Base-by-base conservation (phyloP, 495 filamentous ascomycete genomes). In the Aspergillus cristatus region DNA sequence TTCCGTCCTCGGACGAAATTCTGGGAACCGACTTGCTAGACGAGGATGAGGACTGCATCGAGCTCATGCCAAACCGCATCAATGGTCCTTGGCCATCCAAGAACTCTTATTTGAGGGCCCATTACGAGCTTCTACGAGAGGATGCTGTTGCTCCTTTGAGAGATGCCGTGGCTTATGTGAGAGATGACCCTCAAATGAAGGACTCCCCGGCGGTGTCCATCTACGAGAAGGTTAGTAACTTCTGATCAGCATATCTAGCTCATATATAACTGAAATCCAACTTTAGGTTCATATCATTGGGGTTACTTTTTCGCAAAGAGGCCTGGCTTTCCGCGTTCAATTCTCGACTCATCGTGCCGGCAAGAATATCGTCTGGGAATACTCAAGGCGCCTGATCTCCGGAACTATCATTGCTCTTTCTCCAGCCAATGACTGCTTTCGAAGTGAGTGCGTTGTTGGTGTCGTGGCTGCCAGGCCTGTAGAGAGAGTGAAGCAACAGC, bases 331-430 rank as follows among this genome's bases (percentile, higher is more conserved):
- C 28, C 75, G 80, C 22, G 57, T 91, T 11, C 72, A 72, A 11
- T 93, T 95, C 51, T 86, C 83, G 0, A 74, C 81, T 1, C 54
- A 62, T 28, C 71, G 82, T 26, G 72, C 79, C 1, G 71, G 65
- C 4, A 86, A 80, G 45, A 70, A 62, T n/a, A 79, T 95, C 24
- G 64, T 72, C 0, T 95, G 88, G 88, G 62, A 75, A 15, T 77
- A 86, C 35, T 84, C 82, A 0, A 82, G 78, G 37, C 75, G 88
- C 0, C 66, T 94, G 7, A 68, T 78, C 3, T 63, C 77, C 0
- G 86, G 86, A 1, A 70, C 72, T 0, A 47, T 93, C 2, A 76
- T 95, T 16, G 86, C 78, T 3, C 47, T 95, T 1, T 78, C 79
- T 1, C 75, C 82, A 0, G 65, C 58, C 2, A 39, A 67, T 0